Evolutionary conservation across 495 filamentous ascomycete genomes (phyloP), one percentile per base, ranked within the genome.

Genomic region (Xylaria cubensis): DNA sequence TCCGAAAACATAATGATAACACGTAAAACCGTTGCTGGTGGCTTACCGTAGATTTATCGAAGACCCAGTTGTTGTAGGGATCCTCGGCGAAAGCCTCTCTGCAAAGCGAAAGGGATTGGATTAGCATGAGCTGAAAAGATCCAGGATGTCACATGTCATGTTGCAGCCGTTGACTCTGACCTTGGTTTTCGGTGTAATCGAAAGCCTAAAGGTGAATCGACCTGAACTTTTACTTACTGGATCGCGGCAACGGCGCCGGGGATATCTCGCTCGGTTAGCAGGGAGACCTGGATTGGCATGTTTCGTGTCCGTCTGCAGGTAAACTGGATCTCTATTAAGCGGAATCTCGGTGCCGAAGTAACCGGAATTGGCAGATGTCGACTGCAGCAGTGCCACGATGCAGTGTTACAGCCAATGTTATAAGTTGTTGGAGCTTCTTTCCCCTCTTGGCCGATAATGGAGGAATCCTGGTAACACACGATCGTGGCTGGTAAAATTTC

Each of bases 31-130:
- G 29, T 12, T 34, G 39, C 24, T 59, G 15, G 24, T 46, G 82
- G 86, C 89, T 78, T 87, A 88, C 71, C 80, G 79, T 72, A 81
- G 80, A 78, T 87, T 74, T 84, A 56, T 83, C 82, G 76, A 88
- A 91, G 13, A 88, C 80, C 89, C 89, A 92, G 13, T 82, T 80
- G 77, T 89, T 90, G 74, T 90, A 92, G 19, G 90, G 90, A 74
- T 92, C 91, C 26, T 90, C 84, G 10, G 84, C 83, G 79, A 93
- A 92, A 21, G 89, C 89, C 75, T 85, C 83, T 74, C 78, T 80
- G 68, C 32, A 42, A 29, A 39, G 73, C 87, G 86, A 63, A 67
- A 44, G 48, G 17, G 34, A 71, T 82, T 85, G 8, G 44, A 46
- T 63, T 59, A 66, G 77, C 71, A 67, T 26, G 19, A 39, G 48